phyloP scores from a whole-genome alignment of 2,329 filamentous ascomycete genomes.

The Colletotrichum navitas region DNA sequence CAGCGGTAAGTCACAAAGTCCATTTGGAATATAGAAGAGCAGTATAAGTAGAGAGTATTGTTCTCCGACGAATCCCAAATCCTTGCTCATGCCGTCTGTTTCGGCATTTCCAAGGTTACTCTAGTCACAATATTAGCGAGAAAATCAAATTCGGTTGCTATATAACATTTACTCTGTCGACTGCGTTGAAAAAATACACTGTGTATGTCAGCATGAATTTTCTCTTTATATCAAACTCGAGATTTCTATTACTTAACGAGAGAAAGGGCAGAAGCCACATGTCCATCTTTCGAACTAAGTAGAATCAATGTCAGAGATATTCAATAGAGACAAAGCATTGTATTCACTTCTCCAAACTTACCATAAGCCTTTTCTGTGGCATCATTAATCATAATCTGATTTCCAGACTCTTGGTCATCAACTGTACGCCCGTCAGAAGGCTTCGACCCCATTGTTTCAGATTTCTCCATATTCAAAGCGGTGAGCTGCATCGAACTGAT shows the following conservation, averaged over 20 bases:
- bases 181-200: constrained; percentile 47
- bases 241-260: constrained; percentile 46
- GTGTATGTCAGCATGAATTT: neutral
- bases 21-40: constrained; percentile 65
- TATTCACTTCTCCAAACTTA: neutral
- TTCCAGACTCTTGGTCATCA: constrained; percentile 4
- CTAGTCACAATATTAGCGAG: constrained; percentile 8
- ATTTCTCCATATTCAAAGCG: neutral
- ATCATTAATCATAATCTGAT: constrained; percentile 4
- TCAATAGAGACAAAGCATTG: too few species aligned
- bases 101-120: constrained; percentile 64
- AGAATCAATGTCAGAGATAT: neutral
- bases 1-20: constrained; percentile 61
- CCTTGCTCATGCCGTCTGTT: constrained; percentile 56
- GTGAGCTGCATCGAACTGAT: neutral
- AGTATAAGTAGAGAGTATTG: constrained; percentile 60
- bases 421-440: neutral
- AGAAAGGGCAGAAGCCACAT: constrained; percentile 57
- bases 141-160: fast-evolving
- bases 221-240: fast-evolving
- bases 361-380: constrained; percentile 17
- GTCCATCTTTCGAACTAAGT: constrained; percentile 54
- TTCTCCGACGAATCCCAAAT: constrained; percentile 57
- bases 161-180: constrained; percentile 37
- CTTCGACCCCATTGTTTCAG: neutral